Percentiles rank a stretch among this genome's conserved stretches.
Conservation (phyloP, 371 early-diverging fungal species). For the Mucor ambiguus region DNA sequence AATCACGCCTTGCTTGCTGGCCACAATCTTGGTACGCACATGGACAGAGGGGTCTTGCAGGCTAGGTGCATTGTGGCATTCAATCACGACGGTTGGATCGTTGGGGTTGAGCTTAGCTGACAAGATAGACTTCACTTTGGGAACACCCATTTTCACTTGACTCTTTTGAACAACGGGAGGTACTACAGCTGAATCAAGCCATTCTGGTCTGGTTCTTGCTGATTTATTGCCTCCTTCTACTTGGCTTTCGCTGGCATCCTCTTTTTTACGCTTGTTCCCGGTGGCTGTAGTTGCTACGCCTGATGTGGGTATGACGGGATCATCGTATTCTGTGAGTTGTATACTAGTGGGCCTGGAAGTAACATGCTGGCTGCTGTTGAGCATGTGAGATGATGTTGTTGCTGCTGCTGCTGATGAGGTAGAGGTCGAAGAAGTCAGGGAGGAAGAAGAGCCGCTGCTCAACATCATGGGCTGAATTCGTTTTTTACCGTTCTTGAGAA, state of each 20-base stretch:
- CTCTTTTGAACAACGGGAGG: constrained; percentile 53
- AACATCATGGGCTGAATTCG: constrained; percentile 77
- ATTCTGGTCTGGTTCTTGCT: constrained; percentile 28
- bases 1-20: constrained; percentile 43
- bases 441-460: constrained; percentile 17
- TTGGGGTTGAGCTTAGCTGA: constrained; percentile 32
- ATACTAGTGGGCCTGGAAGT: neutral
- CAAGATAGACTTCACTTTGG: constrained; percentile 53
- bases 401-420: neutral
- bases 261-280: constrained; percentile 56
- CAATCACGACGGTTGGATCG: constrained; percentile 38
- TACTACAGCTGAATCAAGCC: constrained; percentile 45
- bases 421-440: neutral
- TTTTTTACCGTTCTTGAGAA: constrained; percentile 77
- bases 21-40: constrained; percentile 43
- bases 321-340: constrained; percentile 14
- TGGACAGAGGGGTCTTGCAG: neutral
- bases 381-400: neutral
- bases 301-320: constrained; percentile 31
- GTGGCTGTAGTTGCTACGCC: constrained; percentile 42
- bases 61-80: constrained; percentile 56
- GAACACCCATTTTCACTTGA: constrained; percentile 54
- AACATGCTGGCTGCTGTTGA: neutral
- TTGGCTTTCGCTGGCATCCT: constrained; percentile 21
- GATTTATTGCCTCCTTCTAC: constrained; percentile 3